These are phyloP conservation scores for Herpetomonas samuelpessoai DNA, from an alignment of 208 protist genomes.

Conservation along the genomic window DNA sequence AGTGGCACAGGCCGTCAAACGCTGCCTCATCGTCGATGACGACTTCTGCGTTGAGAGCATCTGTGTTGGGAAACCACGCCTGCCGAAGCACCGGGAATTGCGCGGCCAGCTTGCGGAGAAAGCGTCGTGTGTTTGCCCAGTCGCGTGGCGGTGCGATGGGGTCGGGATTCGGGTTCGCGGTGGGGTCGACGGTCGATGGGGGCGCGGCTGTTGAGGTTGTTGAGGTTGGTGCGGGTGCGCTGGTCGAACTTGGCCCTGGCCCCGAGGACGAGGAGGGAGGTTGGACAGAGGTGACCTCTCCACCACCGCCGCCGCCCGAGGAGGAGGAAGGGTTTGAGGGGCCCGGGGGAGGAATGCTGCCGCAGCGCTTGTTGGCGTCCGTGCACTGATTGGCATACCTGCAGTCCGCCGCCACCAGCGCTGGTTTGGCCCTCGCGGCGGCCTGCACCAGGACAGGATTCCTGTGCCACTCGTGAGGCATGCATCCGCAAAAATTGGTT, in stretches of 20 bases:
- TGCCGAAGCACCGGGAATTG: not conserved
- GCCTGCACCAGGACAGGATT: slow-evolving; percentile 13
- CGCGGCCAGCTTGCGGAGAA: not conserved
- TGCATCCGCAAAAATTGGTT: slow-evolving; percentile 14
- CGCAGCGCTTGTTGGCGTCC: not conserved
- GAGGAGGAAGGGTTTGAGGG: not conserved
- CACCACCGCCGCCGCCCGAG: not conserved
- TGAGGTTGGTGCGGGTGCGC: too few relatives aligned
- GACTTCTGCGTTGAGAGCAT: not conserved
- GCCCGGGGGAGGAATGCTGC: not conserved
- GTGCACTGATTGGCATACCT: not conserved
- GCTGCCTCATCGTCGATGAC: not conserved
- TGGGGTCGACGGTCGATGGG: too few relatives aligned
- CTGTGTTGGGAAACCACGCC: not conserved
- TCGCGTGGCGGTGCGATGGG: not conserved
- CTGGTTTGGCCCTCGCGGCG: slow-evolving; percentile 3
- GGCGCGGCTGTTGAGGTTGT: too few relatives aligned
- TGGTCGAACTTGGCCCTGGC: not conserved
- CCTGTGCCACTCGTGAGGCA: not conserved
- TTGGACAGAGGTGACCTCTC: not conserved
- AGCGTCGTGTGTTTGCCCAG: not conserved
- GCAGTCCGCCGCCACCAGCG: not conserved
- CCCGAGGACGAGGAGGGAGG: not conserved
- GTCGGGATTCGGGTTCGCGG: too few relatives aligned
- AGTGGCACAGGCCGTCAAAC: not conserved